Conservation (phyloP, 148 eudicot species). For the Heliosperma pusillum region DNA sequence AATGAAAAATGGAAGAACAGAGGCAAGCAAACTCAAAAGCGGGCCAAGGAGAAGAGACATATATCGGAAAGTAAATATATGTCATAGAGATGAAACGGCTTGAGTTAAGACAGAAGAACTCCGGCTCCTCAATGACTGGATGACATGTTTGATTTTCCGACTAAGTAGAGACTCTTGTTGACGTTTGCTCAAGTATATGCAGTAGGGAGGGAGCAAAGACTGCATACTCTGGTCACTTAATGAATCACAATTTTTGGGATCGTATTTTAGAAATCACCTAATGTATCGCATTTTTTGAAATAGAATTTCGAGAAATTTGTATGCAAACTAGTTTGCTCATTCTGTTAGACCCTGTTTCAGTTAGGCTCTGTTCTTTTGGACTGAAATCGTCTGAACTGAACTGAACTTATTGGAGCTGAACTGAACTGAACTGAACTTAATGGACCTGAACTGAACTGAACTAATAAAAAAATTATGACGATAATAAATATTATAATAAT, state of each 20-base stretch:
- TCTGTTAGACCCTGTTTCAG: neutral
- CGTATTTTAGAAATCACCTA: neutral
- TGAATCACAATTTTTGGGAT: neutral
- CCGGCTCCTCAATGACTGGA: neutral
- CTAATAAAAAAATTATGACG: too few relatives aligned
- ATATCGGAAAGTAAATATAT: constrained; percentile 11
- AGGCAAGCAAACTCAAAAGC: constrained; percentile 46
- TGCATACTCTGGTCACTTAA: neutral
- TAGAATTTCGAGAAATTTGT: constrained; percentile 1
- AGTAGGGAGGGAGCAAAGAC: neutral
- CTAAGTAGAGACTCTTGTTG: neutral
- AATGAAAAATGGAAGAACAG: constrained; percentile 72
- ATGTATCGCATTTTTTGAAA: neutral
- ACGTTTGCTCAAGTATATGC: neutral
- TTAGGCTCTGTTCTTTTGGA: too few relatives aligned
- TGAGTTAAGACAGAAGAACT: neutral
- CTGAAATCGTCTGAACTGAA: too few relatives aligned
- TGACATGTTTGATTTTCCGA: neutral
- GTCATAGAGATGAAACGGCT: neutral
- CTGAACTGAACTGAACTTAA: too few relatives aligned
- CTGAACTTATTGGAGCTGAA: too few relatives aligned
- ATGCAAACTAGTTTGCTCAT: neutral
- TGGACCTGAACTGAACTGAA: too few relatives aligned
- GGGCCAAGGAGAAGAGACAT: constrained; percentile 55
- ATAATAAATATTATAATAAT: too few relatives aligned